These are phyloP conservation scores for Amaranthus palmeri DNA, from an alignment of 148 eudicot species.

Conservation along the genomic window DNA sequence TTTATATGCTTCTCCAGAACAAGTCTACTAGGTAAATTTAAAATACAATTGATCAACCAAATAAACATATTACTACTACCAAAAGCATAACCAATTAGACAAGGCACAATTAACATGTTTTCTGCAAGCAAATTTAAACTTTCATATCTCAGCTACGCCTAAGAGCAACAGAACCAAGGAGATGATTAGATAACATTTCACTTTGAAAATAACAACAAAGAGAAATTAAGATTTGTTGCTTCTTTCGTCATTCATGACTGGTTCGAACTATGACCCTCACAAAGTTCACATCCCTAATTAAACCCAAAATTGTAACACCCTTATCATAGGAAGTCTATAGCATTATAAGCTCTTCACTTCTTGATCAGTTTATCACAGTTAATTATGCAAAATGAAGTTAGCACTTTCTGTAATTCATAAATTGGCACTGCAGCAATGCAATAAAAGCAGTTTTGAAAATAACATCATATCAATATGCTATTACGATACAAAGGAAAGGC, in stretches of 20 bases:
- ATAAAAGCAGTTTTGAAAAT: background rate
- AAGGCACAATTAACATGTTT: background rate
- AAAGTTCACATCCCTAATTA: background rate
- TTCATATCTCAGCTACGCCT: background rate
- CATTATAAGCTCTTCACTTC: background rate
- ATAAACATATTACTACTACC: too few relatives aligned
- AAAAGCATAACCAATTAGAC: too few relatives aligned
- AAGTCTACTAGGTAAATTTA: background rate
- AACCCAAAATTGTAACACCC: background rate
- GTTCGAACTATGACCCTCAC: background rate
- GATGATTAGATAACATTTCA: background rate
- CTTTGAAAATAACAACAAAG: background rate
- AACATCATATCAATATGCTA: background rate
- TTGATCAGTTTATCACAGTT: background rate
- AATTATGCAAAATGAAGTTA: background rate
- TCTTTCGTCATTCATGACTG: background rate
- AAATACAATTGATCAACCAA: background rate
- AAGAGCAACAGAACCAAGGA: background rate
- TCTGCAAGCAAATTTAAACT: background rate
- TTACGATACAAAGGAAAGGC: background rate
- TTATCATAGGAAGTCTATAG: background rate
- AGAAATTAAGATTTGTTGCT: background rate
- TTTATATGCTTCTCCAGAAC: background rate
- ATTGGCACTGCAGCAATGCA: background rate
- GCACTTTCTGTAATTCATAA: background rate